Base-by-base conservation (phyloP, 371 early-diverging fungal species). In the Apophysomyces trapeziformis region DNA sequence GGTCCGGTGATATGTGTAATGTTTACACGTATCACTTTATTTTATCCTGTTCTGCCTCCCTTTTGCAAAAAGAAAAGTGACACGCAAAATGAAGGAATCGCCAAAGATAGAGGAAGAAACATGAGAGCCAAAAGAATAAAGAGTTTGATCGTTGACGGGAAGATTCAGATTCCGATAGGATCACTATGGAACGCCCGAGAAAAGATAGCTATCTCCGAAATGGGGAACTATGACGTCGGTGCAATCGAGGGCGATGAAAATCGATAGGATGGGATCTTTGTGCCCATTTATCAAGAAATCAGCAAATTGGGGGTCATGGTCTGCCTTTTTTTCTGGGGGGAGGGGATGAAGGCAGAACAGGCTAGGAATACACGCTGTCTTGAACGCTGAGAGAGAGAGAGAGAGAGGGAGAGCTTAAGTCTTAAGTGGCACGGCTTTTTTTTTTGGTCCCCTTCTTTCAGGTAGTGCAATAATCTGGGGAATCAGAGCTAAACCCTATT, bases 381-480 rank as follows among this genome's bases (percentile, higher is more conserved):
- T 41, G 8, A 8, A 41, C 2, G 41, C 8, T 41, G 13, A 41
- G 13, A 41, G 41, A 13, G 41, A 41, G 13, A 41, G 13, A 41
- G 13, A 41, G 4, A 8, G 41, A 11, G 41, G 54, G 32, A 3
- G 3, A 26, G 32, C 32, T 26, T 26, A 26, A 26, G 32, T 26
- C 32, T 26, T 1, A 26, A 26, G 32, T 26, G 32, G 3, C 32
- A 26, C 32, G 32, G 32, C 32, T 26, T 32, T 50, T 50, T 50
- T 50, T 50, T 21, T 16, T 16, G 35, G 35, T 50, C 54, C 54
- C 21, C 16, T 50, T n/a, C 5, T 21, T 26, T 50, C 54, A 50
- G 54, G 54, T 50, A 7, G 54, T 50, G 54, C 54, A 50, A 50
- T 50, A 50, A 50, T 50, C 54, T 50, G 54, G 54, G 54, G 54